Evolutionary conservation across 78 protist genomes (phyloP).

Genomic region (Tieghemostelium lacteum): DNA sequence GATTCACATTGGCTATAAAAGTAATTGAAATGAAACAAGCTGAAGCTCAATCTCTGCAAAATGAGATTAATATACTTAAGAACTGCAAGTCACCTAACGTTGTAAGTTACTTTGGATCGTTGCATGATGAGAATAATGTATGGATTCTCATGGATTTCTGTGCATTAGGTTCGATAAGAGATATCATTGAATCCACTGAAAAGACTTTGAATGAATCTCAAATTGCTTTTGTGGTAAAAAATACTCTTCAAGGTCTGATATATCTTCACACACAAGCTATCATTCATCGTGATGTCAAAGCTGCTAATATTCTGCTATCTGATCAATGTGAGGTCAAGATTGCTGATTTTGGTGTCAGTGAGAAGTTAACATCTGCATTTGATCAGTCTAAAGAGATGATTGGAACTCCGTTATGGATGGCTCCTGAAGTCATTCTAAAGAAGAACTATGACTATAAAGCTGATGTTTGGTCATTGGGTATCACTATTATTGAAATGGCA

Average conservation of each 20-base stretch:
- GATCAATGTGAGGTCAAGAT: slow-evolving; percentile 87
- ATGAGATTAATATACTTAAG: slow-evolving; percentile 76
- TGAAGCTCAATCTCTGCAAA: slow-evolving; percentile 59
- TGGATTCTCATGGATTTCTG: slow-evolving; percentile 92
- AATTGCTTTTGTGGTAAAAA: slow-evolving; percentile 62
- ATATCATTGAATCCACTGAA: slow-evolving; percentile 64
- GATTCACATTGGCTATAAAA: slow-evolving; percentile 74
- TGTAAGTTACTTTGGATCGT: slow-evolving; percentile 77
- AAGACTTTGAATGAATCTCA: slow-evolving; percentile 70
- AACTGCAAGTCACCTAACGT: slow-evolving; percentile 75
- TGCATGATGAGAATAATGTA: slow-evolving; percentile 40
- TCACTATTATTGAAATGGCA: slow-evolving; percentile 85
- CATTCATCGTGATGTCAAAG: slow-evolving; percentile 79
- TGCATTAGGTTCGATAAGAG: slow-evolving; percentile 85
- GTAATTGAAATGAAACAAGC: slow-evolving; percentile 64
- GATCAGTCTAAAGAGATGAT: slow-evolving; percentile 75
- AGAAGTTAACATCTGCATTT: slow-evolving; percentile 36
- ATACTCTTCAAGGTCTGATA: slow-evolving; percentile 76
- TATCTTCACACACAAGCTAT: slow-evolving; percentile 64
- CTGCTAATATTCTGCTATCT: slow-evolving; percentile 92
- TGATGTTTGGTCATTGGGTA: slow-evolving; percentile 89
- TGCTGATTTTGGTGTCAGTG: slow-evolving; percentile 96
- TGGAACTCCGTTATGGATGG: slow-evolving; percentile 88
- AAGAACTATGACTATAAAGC: slow-evolving; percentile 80
- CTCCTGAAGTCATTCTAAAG: slow-evolving; percentile 87